Evolutionary conservation across 306 rosid genomes (phyloP), one percentile per base, ranked within the genome.

Genomic region (Gastrolobium villosum): DNA sequence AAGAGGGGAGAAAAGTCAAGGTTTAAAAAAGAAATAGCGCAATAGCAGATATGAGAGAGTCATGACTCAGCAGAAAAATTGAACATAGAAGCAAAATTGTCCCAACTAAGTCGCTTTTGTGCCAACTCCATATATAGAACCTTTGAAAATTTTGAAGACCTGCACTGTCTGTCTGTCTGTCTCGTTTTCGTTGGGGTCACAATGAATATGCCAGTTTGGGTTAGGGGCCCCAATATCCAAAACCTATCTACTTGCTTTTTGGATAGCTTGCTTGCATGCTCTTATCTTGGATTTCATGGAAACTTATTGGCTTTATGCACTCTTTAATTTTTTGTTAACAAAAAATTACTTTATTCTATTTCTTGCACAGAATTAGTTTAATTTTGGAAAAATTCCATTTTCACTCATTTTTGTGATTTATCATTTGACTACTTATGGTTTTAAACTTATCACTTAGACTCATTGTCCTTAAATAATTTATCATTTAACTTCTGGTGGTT

Each of bases 161-260:
- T 57, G 14, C 68, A 59, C 50, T 67, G 34, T 52, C 70, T 31
- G 26, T 20, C 26, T 20, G 26, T 20, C 26, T 20, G 26, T 20
- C 64, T 49, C 65, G 7, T 44, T 64, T 62, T 76, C 72, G 37
- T 55, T 39, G 34, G 85, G 82, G 82, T 82, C 80, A 65, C 57
- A 36, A 77, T 85, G 79, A 79, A 82, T 85, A 65, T 75, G 86
- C 80, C 45, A 56, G 70, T 72, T 71, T 55, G 49, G 52, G 77
- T 32, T 32, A 49, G 63, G 79, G 62, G 76, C 56, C 82, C 86
- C 65, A 20, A 52, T 20, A 35, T 63, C 9, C 41, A 68, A 26
- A 30, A 43, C 78, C 83, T 70, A 86, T 79, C 89, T 41, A 75
- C 77, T 74, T 77, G 68, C 84, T 81, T 80, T 84, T 31, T 76